Percentiles rank a stretch among this genome's conserved stretches.
Conservation (phyloP, 805 yeast species). For the Danielia oregonensis region DNA sequence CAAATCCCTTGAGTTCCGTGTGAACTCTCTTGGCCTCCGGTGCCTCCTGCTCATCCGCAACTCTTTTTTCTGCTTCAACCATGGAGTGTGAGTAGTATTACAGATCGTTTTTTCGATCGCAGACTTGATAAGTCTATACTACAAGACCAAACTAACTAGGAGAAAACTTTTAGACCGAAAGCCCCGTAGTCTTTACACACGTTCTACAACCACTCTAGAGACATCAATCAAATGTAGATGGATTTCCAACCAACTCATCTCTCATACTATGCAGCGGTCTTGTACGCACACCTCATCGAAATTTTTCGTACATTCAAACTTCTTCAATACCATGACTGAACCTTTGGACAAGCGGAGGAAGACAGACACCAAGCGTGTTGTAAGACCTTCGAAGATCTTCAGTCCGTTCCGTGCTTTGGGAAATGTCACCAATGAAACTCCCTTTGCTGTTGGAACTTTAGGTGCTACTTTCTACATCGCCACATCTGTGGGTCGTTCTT, state of each 20-base stretch:
- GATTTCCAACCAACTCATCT: too few species aligned
- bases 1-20: constrained; percentile 52
- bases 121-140: too few species aligned
- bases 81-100: constrained; percentile 3
- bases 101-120: too few species aligned
- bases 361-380: constrained; percentile 12
- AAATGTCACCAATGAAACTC: constrained; percentile 79
- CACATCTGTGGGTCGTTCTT: constrained; percentile 83
- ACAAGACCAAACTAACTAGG: too few species aligned
- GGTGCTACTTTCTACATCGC: constrained; percentile 86
- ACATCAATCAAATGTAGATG: too few species aligned
- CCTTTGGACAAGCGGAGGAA: constrained; percentile 33
- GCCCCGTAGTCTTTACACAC: too few species aligned
- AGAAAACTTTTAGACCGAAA: too few species aligned
- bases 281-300: constrained; percentile 12
- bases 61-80: constrained; percentile 16
- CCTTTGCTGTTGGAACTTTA: constrained; percentile 83
- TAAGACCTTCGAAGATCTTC: constrained; percentile 47
- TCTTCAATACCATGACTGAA: neutral
- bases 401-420: constrained; percentile 87
- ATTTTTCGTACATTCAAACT: constrained; percentile 3
- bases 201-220: too few species aligned
- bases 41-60: constrained; percentile 13
- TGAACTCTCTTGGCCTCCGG: constrained; percentile 19
- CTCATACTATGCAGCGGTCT: too few species aligned